These are phyloP conservation scores for Fraxinus sp. DNA, from an alignment of 305 asterid genomes.

Conservation along the genomic window DNA sequence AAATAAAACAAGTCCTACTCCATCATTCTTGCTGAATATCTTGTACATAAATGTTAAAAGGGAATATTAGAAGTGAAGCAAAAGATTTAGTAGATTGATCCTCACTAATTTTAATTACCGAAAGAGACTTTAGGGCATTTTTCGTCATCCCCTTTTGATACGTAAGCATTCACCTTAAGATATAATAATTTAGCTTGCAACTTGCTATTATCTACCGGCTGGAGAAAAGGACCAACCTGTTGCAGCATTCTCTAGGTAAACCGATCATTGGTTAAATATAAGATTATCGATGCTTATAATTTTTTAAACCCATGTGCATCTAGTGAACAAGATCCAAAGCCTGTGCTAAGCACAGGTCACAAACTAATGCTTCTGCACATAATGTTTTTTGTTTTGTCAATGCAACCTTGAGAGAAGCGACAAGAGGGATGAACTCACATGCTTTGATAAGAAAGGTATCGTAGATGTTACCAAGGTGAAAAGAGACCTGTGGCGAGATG, in stretches of 20 bases:
- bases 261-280: constrained; percentile 13
- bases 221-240: constrained; percentile 73
- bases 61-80: constrained; percentile 35
- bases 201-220: constrained; percentile 64
- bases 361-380: constrained; percentile 30
- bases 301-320: constrained; percentile 1
- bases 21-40: constrained; percentile 65
- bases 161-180: constrained; percentile 31
- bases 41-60: constrained; percentile 47
- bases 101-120: constrained; percentile 40
- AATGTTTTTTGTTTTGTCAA: constrained; percentile 46
- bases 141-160: constrained; percentile 62
- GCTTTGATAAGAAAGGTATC: constrained; percentile 71
- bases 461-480: constrained; percentile 69
- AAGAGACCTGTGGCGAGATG: constrained; percentile 69
- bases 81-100: constrained; percentile 60
- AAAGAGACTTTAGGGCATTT: constrained; percentile 56
- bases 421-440: constrained; percentile 48
- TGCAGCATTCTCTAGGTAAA: constrained; percentile 14
- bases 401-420: constrained; percentile 52
- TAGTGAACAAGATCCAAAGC: constrained; percentile 21
- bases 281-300: constrained; percentile 10
- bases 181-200: constrained; percentile 41
- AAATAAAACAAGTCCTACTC: constrained; percentile 73
- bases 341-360: constrained; percentile 9